Percentiles rank a stretch among this genome's conserved stretches.
phyloP scores from a whole-genome alignment of 768 basidiomycete genomes.

The Calocybe indica region DNA sequence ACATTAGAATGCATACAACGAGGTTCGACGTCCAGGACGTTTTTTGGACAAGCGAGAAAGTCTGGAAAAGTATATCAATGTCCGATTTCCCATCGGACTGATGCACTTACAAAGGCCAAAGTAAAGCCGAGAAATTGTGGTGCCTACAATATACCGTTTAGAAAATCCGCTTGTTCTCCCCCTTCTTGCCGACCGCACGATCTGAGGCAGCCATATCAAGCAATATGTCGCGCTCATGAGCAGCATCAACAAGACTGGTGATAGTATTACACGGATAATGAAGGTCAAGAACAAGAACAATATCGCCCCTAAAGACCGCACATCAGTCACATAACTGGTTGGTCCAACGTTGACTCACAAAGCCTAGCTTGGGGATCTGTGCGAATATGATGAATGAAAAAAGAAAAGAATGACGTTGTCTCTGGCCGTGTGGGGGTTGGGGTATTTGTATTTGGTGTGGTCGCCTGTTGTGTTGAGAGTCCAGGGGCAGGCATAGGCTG shows the following conservation, averaged over 20 bases:
- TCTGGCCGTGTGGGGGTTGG: conserved; percentile 13
- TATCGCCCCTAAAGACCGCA: conserved; percentile 45
- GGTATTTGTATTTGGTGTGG: conserved; percentile 11
- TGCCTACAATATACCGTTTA: conserved; percentile 71
- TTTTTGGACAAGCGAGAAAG: conserved; percentile 76
- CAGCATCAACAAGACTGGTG: conserved; percentile 57
- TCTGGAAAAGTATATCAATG: conserved; percentile 39
- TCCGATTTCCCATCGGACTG: neutral
- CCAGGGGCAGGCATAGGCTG: conserved; percentile 17
- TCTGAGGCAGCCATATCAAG: conserved; percentile 82
- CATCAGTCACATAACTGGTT: conserved; percentile 3
- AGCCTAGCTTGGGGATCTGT: conserved; percentile 68
- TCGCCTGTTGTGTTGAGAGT: conserved; percentile 17
- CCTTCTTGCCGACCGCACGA: conserved; percentile 66
- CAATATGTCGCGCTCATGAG: conserved; percentile 70
- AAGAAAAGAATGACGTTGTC: conserved; percentile 34
- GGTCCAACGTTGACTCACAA: conserved; percentile 38
- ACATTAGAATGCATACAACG: conserved; percentile 42
- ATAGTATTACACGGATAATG: conserved; percentile 69
- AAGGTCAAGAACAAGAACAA: conserved; percentile 65
- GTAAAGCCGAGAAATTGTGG: conserved; percentile 63
- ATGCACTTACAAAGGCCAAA: conserved; percentile 65
- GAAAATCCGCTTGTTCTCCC: conserved; percentile 66
- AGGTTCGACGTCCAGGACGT: conserved; percentile 78
- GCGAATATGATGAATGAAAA: conserved; percentile 52